Conservation (phyloP, 208 protist genomes). For the Wallacemonas collosoma region DNA sequence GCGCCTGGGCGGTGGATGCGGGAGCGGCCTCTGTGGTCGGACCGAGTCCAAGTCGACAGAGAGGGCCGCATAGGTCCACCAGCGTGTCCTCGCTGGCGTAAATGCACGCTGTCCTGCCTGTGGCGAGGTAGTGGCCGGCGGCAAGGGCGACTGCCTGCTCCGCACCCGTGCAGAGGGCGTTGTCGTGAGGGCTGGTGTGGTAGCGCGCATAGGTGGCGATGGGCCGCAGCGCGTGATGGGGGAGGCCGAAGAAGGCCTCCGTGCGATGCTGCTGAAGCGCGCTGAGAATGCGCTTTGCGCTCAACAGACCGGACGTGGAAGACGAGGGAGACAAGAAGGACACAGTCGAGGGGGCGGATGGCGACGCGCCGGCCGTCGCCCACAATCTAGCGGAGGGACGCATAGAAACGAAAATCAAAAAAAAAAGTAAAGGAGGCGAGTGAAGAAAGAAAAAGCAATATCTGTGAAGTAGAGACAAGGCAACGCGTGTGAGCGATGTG, state of each 20-base stretch:
- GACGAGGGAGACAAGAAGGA: neutral
- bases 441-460: conserved; percentile 8
- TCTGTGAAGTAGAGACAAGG: neutral
- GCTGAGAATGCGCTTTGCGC: conserved; percentile 48
- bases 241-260: conserved; percentile 82
- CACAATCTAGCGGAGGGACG: neutral
- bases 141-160: conserved; percentile 84
- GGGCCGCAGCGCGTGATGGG: conserved; percentile 81
- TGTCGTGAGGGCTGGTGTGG: conserved; percentile 48
- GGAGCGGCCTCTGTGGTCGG: neutral
- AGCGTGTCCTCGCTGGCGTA: conserved; percentile 28
- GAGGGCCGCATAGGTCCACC: neutral
- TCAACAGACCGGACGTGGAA: conserved; percentile 15
- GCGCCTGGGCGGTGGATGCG: too few species aligned
- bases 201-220: conserved; percentile 81
- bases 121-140: conserved; percentile 82
- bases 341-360: too few species aligned
- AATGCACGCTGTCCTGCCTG: conserved; percentile 61
- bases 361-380: neutral
- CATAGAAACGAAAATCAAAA: conserved; percentile 14
- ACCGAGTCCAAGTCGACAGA: neutral
- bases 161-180: conserved; percentile 83
- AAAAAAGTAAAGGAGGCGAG: conserved; percentile 7
- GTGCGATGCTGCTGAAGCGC: conserved; percentile 45
- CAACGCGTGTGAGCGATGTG: too few species aligned